phyloP scores from a whole-genome alignment of 257 asterid genomes.

The Fraxinus americana region DNA sequence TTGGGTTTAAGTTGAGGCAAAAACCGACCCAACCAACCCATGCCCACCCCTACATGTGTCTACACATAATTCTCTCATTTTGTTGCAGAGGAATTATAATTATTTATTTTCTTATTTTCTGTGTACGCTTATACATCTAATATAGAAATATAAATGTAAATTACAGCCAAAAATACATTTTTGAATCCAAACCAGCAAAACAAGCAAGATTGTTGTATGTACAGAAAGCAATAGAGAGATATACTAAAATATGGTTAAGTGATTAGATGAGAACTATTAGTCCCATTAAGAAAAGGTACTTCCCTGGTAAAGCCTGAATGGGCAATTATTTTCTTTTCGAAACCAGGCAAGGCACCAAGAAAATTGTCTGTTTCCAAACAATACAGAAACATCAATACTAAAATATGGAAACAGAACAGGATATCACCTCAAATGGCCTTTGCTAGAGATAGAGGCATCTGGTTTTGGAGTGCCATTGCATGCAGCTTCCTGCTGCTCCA shows the following conservation, averaged over 20 bases:
- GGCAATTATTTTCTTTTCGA: neutral
- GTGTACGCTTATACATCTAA: neutral
- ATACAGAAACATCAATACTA: slow-evolving; percentile 3
- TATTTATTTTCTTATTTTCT: neutral
- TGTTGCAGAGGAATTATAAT: slow-evolving; percentile 5
- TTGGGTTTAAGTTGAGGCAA: too few relatives aligned
- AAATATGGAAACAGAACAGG: neutral
- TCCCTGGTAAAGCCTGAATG: neutral
- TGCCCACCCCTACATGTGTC: too few relatives aligned
- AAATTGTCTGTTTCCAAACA: neutral
- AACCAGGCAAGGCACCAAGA: neutral
- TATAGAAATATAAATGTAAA: neutral
- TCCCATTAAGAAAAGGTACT: too few relatives aligned
- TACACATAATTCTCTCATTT: neutral
- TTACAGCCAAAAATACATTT: too few relatives aligned
- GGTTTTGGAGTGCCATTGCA: slow-evolving; percentile 83
- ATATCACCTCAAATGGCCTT: slow-evolving; percentile 77
- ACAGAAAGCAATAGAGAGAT: neutral
- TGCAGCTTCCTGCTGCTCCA: slow-evolving; percentile 91
- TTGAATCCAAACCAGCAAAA: neutral
- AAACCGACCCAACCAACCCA: too few relatives aligned
- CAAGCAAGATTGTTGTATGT: neutral
- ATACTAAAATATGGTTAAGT: neutral
- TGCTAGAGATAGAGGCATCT: slow-evolving; percentile 86
- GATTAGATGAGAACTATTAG: neutral